Percentiles rank a stretch among this genome's conserved stretches.
Evolutionary conservation across 1,284 basidiomycete genomes (phyloP).

Genomic region (Fomitopsis palustris): DNA sequence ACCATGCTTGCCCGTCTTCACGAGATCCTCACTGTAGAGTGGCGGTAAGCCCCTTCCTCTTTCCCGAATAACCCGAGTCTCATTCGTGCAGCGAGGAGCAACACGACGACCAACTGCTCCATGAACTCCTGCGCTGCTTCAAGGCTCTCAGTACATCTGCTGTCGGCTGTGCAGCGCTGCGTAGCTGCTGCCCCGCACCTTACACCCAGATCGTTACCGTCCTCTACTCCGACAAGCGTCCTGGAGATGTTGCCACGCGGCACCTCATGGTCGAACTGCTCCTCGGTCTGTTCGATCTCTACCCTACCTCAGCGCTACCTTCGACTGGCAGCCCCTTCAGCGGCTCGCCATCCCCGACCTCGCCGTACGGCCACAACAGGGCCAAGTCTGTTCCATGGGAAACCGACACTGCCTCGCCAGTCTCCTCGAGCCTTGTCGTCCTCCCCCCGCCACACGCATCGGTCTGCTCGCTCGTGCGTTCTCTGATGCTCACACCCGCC

Average conservation of each 20-base stretch:
- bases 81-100: conserved; percentile 81
- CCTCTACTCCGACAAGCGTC: conserved; percentile 95
- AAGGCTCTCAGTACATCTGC: conserved; percentile 91
- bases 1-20: conserved; percentile 84
- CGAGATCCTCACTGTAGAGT: conserved; percentile 92
- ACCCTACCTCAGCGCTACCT: conserved; percentile 65
- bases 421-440: conserved; percentile 47
- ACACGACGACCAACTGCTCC: conserved; percentile 92
- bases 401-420: conserved; percentile 21
- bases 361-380: conserved; percentile 20
- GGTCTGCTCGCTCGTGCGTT: conserved; percentile 66
- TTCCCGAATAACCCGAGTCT: not conserved
- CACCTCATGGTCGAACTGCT: conserved; percentile 90
- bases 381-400: conserved; percentile 28
- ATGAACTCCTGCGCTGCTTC: conserved; percentile 91
- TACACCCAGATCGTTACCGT: conserved; percentile 81
- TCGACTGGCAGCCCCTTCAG: conserved; percentile 19
- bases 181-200: conserved; percentile 81
- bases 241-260: conserved; percentile 87
- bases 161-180: conserved; percentile 79
- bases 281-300: conserved; percentile 81
- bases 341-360: not conserved
- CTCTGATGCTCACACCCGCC: conserved; percentile 70
- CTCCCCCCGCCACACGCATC: conserved; percentile 71
- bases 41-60: conserved; percentile 62